A percentile compares a stretch with the other conserved stretches of the same genome.
Conservation (phyloP, 2,329 filamentous ascomycete species). For the Dactylonectria macrodidyma region DNA sequence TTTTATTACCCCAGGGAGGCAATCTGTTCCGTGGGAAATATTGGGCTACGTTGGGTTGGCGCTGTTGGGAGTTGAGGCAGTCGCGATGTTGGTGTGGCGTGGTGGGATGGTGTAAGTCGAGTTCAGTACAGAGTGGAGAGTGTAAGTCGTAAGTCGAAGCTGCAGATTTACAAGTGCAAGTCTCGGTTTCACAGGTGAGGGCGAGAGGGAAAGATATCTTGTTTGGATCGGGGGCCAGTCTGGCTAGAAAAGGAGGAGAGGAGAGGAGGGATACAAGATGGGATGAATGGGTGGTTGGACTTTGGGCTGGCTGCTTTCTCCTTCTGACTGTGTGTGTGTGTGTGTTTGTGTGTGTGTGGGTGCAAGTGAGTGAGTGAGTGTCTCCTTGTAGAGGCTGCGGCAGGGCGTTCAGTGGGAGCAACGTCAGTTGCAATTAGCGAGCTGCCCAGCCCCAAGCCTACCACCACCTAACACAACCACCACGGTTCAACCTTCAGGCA, state of each 20-base stretch:
- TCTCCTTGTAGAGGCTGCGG: background rate
- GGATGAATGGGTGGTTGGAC: slow-evolving; percentile 26
- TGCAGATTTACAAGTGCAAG: background rate
- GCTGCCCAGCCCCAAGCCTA: background rate
- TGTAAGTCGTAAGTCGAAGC: background rate
- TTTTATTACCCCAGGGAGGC: background rate
- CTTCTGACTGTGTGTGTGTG: background rate
- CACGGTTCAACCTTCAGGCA: background rate
- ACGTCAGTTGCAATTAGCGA: slow-evolving; percentile 1
- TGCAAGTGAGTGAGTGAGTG: background rate
- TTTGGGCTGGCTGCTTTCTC: slow-evolving; percentile 7
- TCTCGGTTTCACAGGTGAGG: background rate
- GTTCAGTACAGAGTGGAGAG: background rate
- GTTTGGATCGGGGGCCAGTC: slow-evolving; percentile 31
- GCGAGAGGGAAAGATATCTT: slow-evolving; percentile 4
- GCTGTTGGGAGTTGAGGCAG: background rate
- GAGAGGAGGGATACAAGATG: slow-evolving; percentile 27
- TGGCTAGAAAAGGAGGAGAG: slow-evolving; percentile 14
- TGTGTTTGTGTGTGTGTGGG: background rate
- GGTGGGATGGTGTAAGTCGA: slow-evolving; percentile 25
- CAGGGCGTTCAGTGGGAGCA: background rate
- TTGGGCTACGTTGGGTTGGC: background rate
- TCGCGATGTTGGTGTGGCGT: background rate
- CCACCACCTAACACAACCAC: background rate
- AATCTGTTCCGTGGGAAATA: background rate